Base-by-base conservation (phyloP, 345 rosid genomes). In the Salix suchowensis region DNA sequence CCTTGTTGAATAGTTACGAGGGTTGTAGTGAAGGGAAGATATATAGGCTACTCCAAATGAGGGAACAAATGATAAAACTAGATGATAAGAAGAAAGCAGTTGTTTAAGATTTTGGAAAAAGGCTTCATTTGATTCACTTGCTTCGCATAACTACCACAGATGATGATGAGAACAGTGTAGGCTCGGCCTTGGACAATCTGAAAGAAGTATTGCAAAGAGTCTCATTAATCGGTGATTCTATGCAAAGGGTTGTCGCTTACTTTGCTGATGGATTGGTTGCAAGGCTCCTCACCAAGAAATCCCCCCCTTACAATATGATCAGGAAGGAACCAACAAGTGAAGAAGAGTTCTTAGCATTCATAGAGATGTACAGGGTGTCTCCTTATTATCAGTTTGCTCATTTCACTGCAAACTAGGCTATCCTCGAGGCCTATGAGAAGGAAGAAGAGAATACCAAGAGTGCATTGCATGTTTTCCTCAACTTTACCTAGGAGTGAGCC, bases 331-430 rank as follows among this genome's bases (percentile, higher is more conserved):
- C 94, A 2, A 87, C 87, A 0, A 2, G 4, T 1, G 86, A 84
- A 39, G 87, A 91, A 72, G 84, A 89, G 81, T 86, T 91, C 60
- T 19, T 77, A 30, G 89, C 92, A 2, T 84, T 88, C 72, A 91
- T 90, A 0, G 68, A 84, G 70, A 88, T 91, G 69, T 91, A 91
- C 39, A 62, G 85, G 37, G 90, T 83, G 6, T 91, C 94, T 5
- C 94, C 94, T 0, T 91, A 71, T 60, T 89, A 86, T 77, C 94
- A 91, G 21, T 85, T 89, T 28, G 94, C 92, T 23, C 94, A 91
- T 81, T 91, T 91, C 90, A 89, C 92, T 2, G 91, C 91, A 1
- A 91, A 91, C 67, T 90, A 89, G 77, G 84, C 83, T 4, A 89
- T 91, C 10, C 64, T 91, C 16, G 92, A 91, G 74, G 89, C 82